These are phyloP conservation scores for Rubus idaeus DNA, from an alignment of 306 rosid genomes.

Conservation along the genomic window DNA sequence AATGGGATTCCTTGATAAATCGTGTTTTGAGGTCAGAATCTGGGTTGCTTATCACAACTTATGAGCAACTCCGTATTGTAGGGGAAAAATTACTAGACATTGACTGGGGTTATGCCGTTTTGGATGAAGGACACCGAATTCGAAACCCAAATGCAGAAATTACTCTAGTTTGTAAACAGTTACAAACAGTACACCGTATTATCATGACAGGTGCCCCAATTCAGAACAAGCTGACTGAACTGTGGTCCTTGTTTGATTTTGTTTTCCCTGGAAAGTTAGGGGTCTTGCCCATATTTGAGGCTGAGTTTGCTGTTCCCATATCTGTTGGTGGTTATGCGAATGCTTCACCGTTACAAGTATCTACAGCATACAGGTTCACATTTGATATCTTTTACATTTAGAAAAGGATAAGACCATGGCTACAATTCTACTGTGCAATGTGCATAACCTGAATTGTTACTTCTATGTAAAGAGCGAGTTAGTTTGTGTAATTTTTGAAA, in stretches of 20 bases:
- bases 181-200: slow-evolving; percentile 90
- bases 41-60: slow-evolving; percentile 91
- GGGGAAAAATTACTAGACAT: slow-evolving; percentile 78
- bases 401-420: not conserved
- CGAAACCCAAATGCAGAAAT: slow-evolving; percentile 96
- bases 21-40: slow-evolving; percentile 69
- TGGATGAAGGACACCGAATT: slow-evolving; percentile 94
- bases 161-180: slow-evolving; percentile 89
- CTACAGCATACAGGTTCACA: slow-evolving; percentile 89
- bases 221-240: slow-evolving; percentile 89
- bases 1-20: slow-evolving; percentile 79
- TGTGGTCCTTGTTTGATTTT: slow-evolving; percentile 99
- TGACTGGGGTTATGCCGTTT: slow-evolving; percentile 92
- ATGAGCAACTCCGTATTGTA: slow-evolving; percentile 89
- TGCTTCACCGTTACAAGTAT: slow-evolving; percentile 97
- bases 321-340: slow-evolving; percentile 96
- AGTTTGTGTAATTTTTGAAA: not conserved
- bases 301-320: slow-evolving; percentile 96
- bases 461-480: not conserved
- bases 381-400: not conserved
- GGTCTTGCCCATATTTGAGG: slow-evolving; percentile 96
- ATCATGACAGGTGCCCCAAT: slow-evolving; percentile 99
- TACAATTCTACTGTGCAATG: not conserved
- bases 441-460: not conserved
- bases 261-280: slow-evolving; percentile 99